Base-by-base conservation (phyloP, 148 eudicot species). In the Camellia granthamiana region DNA sequence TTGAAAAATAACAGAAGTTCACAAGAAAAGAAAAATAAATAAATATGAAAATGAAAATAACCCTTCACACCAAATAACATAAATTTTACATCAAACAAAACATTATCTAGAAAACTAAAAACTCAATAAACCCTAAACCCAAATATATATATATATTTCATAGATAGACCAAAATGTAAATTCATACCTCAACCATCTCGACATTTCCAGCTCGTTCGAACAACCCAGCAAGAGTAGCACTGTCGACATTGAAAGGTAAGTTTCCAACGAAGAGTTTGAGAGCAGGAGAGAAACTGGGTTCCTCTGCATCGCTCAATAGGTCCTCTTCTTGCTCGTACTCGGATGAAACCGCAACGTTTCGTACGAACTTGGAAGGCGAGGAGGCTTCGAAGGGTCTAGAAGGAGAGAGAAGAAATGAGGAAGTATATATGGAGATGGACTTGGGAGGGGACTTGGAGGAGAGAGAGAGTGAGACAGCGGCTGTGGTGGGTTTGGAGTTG, bases 141-240 rank as follows among this genome's bases (percentile, higher is more conserved):
- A 30, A 3, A 41, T 12, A 19, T 30, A 30, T 30, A 30, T 30
- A 30, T 30, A 30, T 9, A 7, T 49, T 49, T 49, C 52, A 49
- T 0, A 49, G 52, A 49, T 7, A 15, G 5, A 15, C 21, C 64
- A 14, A 10, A 21, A 0, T 21, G 3, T 7, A 15, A 60, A 51
- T 12, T 49, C 2, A 14, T n/a, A 94, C 98, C 97, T 94, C 98
- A 82, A 92, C 98, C 97, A 92, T 94, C 87, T 91, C 91, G 61
- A 95, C 97, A 72, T 82, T 88, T 0, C 98, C 98, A 42, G 90
- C 96, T 42, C 70, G 81, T 54, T 83, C 93, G 65, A 95, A 95
- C 83, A 95, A 78, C 0, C 83, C 97, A 81, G 97, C 98, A 49
- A 95, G 93, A 46, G 84, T 84, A 67, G 97, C 82, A 63, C 98